phyloP scores from a whole-genome alignment of 805 yeast genomes.

The Sungouiella blattae region DNA sequence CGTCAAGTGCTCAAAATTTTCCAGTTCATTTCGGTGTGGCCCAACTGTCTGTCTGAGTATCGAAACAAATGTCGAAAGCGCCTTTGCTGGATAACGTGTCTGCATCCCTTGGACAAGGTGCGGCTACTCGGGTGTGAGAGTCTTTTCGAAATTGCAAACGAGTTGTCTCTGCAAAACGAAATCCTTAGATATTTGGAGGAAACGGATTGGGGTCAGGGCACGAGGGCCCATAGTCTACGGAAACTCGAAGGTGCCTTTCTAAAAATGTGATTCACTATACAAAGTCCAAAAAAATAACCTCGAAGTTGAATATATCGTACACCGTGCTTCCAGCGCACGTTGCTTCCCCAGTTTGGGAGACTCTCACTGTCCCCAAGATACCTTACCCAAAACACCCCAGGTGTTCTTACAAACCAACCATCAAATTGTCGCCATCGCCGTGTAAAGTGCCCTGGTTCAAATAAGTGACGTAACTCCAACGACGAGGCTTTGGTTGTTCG shows the following conservation, averaged over 20 bases:
- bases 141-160: conserved; percentile 34
- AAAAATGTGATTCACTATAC: too few species aligned
- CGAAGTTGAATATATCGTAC: too few species aligned
- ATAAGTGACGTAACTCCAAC: conserved; percentile 18
- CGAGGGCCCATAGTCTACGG: too few species aligned
- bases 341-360: too few species aligned
- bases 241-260: too few species aligned
- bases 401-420: conserved; percentile 14
- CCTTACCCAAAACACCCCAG: neutral
- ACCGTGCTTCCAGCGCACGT: neutral
- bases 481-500: conserved; percentile 4
- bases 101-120: conserved; percentile 29
- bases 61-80: conserved; percentile 13
- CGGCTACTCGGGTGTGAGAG: conserved; percentile 41
- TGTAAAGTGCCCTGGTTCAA: conserved; percentile 17
- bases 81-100: conserved; percentile 25
- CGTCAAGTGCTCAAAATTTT: conserved; percentile 42
- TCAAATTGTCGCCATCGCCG: conserved; percentile 18
- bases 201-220: conserved; percentile 2
- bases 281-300: neutral
- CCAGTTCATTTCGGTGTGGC: conserved; percentile 28
- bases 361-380: too few species aligned
- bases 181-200: neutral
- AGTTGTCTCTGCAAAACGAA: conserved; percentile 8
- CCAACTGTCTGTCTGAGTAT: conserved; percentile 7